Evolutionary conservation across 1,139 yeast species (phyloP), one percentile per base, ranked within the genome.

Genomic region (Yamadazyma membranifaciens): DNA sequence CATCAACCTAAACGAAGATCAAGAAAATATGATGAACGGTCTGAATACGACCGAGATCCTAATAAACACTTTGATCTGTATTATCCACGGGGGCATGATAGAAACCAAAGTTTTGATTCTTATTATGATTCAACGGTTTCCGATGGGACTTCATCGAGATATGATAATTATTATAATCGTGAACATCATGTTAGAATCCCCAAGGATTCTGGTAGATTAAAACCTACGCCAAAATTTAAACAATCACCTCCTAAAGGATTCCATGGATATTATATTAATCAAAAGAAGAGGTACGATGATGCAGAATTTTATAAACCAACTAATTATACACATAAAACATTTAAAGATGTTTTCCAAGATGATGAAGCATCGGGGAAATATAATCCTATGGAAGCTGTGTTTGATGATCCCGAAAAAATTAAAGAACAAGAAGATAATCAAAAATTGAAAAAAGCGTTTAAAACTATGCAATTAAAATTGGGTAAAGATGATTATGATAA

Each of bases 331-430:
- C 75, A 69, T 45, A 66, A 65, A 42, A 70, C 75, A 1, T 67
- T 70, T 45, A 49, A 57, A 28, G 73, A 69, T 6, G 73, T 71
- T 6, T 70, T 71, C 45, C 50, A 54, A 13, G 68, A 70, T 40
- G 49, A 54, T 13, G 61, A 67, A 33, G 54, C 50, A 17, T 48
- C 54, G 25, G 63, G 59, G 29, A 60, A 58, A 38, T 66, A 65
- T 43, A 69, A 68, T 43, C 77, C 77, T 4, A 67, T 68, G 54
- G 75, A 69, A 44, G 49, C 56, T 31, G 76, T 72, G 6, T 72
- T 72, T 49, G 65, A 65, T 31, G 61, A 55, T 28, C 56, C 59
- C 2, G 59, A 46, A 9, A 47, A 48, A 31, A 50, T 50, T 16
- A 50, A 47, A 16, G 52, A 50, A 39, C 51, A 47, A 34, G 50